Percentiles rank a stretch among this genome's conserved stretches.
phyloP scores from a whole-genome alignment of 2,329 filamentous ascomycete species.

The Ascochyta koolunga region DNA sequence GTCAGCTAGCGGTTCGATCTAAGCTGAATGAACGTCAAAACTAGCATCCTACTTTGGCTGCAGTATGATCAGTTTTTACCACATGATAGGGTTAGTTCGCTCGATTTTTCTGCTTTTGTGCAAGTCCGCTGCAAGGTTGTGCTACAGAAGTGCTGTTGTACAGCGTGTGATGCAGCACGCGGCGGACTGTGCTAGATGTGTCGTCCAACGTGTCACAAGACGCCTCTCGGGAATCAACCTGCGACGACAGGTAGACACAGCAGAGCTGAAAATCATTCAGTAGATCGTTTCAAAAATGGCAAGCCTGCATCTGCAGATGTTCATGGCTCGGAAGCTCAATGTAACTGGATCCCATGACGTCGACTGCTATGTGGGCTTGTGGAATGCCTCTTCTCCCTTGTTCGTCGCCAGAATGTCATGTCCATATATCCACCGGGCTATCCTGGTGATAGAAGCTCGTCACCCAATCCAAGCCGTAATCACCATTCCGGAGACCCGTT shows the following conservation, averaged over 20 bases:
- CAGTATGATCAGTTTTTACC: conserved; percentile 8
- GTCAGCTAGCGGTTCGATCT: conserved; percentile 10
- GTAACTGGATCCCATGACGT: neutral
- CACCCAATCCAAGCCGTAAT: neutral
- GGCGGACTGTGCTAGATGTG: conserved; percentile 27
- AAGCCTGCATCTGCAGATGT: conserved; percentile 12
- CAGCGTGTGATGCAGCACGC: conserved; percentile 25
- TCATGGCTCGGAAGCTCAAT: conserved; percentile 8
- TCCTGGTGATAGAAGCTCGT: neutral
- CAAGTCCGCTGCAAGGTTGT: conserved; percentile 23
- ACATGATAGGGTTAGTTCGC: conserved; percentile 24
- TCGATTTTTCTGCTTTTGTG: conserved; percentile 25
- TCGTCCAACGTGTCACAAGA: conserved; percentile 34
- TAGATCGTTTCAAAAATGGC: conserved; percentile 25
- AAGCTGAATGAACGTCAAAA: conserved; percentile 25
- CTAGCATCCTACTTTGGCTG: conserved; percentile 20
- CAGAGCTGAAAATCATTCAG: conserved; percentile 24
- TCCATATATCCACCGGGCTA: neutral
- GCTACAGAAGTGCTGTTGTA: conserved; percentile 18
- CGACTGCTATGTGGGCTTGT: neutral
- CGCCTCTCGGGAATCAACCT: conserved; percentile 31
- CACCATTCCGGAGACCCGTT: conserved; percentile 10
- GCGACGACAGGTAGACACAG: conserved; percentile 21
- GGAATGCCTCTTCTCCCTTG: neutral
- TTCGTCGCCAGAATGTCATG: neutral